Percentiles rank a stretch among this genome's conserved stretches.
These are phyloP conservation scores for Aphanomyces stellatus DNA, from an alignment of 352 stramenopile genomes.

Conservation along the genomic window DNA sequence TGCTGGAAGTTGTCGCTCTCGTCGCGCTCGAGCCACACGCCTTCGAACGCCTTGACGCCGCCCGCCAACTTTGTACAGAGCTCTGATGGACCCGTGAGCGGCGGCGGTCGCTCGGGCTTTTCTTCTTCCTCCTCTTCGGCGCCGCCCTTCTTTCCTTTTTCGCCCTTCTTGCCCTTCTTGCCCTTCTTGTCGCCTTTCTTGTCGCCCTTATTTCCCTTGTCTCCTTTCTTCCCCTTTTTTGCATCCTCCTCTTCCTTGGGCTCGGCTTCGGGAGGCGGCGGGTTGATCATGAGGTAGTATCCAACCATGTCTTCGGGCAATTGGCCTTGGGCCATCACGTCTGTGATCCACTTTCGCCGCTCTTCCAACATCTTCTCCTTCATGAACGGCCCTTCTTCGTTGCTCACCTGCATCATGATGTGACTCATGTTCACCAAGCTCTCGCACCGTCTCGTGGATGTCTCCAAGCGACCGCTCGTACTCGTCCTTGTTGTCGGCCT, in stretches of 20 bases:
- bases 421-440: too few species aligned
- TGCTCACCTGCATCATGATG: constrained; percentile 15
- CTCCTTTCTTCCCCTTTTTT: constrained; percentile 36
- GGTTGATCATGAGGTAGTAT: constrained; percentile 72
- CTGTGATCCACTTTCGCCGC: constrained; percentile 88
- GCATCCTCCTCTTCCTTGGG: constrained; percentile 43
- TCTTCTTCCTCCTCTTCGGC: constrained; percentile 43
- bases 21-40: constrained; percentile 82
- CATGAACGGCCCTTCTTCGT: constrained; percentile 91
- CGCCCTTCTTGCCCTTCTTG: constrained; percentile 46
- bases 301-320: constrained; percentile 85
- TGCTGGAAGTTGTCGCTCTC: constrained; percentile 89
- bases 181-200: constrained; percentile 40
- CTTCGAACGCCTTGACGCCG: constrained; percentile 61
- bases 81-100: constrained; percentile 80
- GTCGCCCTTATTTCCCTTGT: constrained; percentile 31
- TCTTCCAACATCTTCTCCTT: constrained; percentile 88
- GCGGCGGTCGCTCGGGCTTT: constrained; percentile 68
- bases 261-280: constrained; percentile 43
- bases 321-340: constrained; percentile 76
- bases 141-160: constrained; percentile 33
- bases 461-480: constrained; percentile 85
- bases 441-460: constrained; percentile 64
- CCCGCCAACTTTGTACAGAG: constrained; percentile 68
- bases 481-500: constrained; percentile 86